Evolutionary conservation across 1,284 basidiomycete genomes (phyloP), one percentile per base, ranked within the genome.

Genomic region (Cryptococcus sp.): DNA sequence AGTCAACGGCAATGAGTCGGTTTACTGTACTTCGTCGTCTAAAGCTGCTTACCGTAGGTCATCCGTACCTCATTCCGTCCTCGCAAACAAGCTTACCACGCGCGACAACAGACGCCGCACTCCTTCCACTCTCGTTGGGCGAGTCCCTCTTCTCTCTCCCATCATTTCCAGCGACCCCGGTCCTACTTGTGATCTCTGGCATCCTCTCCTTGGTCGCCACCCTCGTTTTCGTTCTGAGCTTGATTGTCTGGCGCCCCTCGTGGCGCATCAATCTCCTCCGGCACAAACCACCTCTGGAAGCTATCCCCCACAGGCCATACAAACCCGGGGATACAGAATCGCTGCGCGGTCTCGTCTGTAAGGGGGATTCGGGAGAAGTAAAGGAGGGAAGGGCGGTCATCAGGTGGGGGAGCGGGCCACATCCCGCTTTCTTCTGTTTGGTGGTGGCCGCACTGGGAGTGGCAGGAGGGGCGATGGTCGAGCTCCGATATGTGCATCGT

Each of bases 131-230:
- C 4, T 38, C 55, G 16, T 54, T 61, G 13, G 40, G 46, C 3
- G 3, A 21, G 8, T 24, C 56, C 4, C 35, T 63, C 6, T 4
- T 57, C n/a, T 18, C 28, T n/a, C 39, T 65, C 6, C 55, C 59
- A n/a, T 24, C 47, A 2, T 50, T 55, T 9, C 60, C 63, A 0
- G 38, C 46, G 6, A 45, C 47, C 5, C 63, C 60, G 4, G 56
- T 61, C 23, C 55, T 61, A 15, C 39, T 64, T 33, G 36, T 62
- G 0, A 50, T 58, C 15, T 55, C 53, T 16, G 60, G 52, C n/a
- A 56, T 55, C n/a, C n/a, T 42, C n/a, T 24, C 49, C 7, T 18
- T 61, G 38, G 24, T 62, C 12, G 42, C 58, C 33, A 53, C 46
- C 2, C 24, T 58, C 2, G 20, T 59, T 8, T 53, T 56, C 20